Percentiles rank a stretch among this genome's conserved stretches.
Evolutionary conservation across 1,284 basidiomycete species (phyloP).

Genomic region (Rhodofomes roseus): DNA sequence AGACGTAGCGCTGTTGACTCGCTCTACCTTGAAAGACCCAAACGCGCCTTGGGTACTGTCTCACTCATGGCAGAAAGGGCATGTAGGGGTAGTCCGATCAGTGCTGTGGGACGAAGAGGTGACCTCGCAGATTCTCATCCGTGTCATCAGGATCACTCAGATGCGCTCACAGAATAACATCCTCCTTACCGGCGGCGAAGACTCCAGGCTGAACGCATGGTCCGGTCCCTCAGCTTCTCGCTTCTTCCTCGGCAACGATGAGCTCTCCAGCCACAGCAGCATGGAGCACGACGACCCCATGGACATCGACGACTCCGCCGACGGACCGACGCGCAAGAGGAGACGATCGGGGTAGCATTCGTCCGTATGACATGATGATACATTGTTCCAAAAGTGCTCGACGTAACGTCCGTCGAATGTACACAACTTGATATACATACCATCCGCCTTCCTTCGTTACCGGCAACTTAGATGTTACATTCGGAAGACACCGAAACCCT

Average conservation of each 20-base stretch:
- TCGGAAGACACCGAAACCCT: conserved; percentile 85
- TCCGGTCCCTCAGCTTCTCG: conserved; percentile 15
- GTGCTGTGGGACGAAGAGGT: conserved; percentile 33
- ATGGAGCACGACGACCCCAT: conserved; percentile 20
- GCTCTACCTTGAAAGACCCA: conserved; percentile 21
- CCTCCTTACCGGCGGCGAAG: conserved; percentile 36
- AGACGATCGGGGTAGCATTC: conserved; percentile 14
- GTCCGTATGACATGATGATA: not conserved
- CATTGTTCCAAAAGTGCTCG: not conserved
- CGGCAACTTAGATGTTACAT: conserved; percentile 55
- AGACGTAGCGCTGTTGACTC: conserved; percentile 31
- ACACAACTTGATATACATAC: not conserved
- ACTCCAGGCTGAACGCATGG: conserved; percentile 33
- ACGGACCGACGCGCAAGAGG: conserved; percentile 19
- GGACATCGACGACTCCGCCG: conserved; percentile 26
- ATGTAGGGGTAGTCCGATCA: conserved; percentile 33
- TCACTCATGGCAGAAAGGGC: conserved; percentile 28
- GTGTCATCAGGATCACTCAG: not conserved
- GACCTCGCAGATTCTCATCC: conserved; percentile 4
- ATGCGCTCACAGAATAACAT: conserved; percentile 27
- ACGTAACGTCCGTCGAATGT: not conserved
- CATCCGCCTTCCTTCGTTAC: not conserved
- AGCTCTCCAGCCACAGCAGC: conserved; percentile 10
- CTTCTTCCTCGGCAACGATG: conserved; percentile 1
- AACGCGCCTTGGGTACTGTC: conserved; percentile 28